Evolutionary conservation across 1,284 basidiomycete genomes (phyloP).

Genomic region (Farysia itapuensis): DNA sequence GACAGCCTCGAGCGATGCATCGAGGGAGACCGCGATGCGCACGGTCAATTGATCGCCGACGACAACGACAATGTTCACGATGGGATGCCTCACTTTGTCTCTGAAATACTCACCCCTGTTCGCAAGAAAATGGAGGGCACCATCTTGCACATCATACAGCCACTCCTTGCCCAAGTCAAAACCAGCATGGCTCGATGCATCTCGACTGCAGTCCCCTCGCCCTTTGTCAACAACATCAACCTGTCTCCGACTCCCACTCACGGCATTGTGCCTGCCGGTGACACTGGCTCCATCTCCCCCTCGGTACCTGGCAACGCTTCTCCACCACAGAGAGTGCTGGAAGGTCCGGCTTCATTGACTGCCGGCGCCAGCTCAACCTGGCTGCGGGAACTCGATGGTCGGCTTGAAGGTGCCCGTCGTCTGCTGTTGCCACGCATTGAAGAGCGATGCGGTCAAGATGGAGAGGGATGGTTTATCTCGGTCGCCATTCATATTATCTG

Average conservation of each 20-base stretch:
- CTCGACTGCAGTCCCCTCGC: conserved; percentile 35
- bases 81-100: conserved; percentile 54
- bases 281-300: background rate
- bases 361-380: conserved; percentile 23
- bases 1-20: conserved; percentile 57
- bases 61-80: conserved; percentile 37
- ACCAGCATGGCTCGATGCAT: conserved; percentile 41
- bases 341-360: conserved; percentile 13
- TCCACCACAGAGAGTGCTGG: conserved; percentile 10
- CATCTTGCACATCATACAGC: conserved; percentile 57
- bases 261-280: conserved; percentile 1
- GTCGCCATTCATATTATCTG: conserved; percentile 56
- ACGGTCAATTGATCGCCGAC: conserved; percentile 38
- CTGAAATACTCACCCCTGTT: conserved; percentile 56
- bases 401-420: conserved; percentile 48
- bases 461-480: conserved; percentile 58
- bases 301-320: conserved; percentile 11
- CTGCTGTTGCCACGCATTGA: conserved; percentile 52
- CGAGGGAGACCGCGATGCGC: conserved; percentile 45
- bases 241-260: conserved; percentile 34
- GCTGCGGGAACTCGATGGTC: conserved; percentile 52
- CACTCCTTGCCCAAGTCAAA: conserved; percentile 48
- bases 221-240: conserved; percentile 34
- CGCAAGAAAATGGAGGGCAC: conserved; percentile 57
- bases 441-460: conserved; percentile 53